Evolutionary conservation across 2,329 filamentous ascomycete genomes (phyloP), one percentile per base, ranked within the genome.

Genomic region (Pyrenochaeta sp.): DNA sequence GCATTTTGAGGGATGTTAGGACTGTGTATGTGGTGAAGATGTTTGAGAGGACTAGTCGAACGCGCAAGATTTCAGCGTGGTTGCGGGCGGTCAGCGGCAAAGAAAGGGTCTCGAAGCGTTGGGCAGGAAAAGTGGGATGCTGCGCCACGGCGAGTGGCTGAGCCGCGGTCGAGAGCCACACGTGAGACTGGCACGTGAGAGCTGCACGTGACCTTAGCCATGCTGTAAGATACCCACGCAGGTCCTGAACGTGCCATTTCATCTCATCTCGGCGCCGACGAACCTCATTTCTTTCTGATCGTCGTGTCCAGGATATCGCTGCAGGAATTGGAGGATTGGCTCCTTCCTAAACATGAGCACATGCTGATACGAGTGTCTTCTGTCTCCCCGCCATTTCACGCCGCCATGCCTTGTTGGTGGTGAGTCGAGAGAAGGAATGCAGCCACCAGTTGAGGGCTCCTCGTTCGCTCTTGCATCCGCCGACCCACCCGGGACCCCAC

Each of bases 1-100:
- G 75, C 77, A 79, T 79, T 26, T 61, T 73, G 54, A 55, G 46
- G 55, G 44, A 13, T 35, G 29, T 34, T 31, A 45, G 11, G 51
- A 32, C 7, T 29, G 17, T 19, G 21, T 29, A 18, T 21, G 28
- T 36, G 41, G 23, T 13, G 21, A 14, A 13, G 14, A 23, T 14
- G 39, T 34, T 21, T 21, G 31, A 18, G 28, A 18, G 14, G 22
- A 50, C 53, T 53, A 43, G 22, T 38, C 21, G 47, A 41, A 44
- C 43, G 44, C 51, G 50, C 58, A 30, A 37, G 42, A 48, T n/a
- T n/a, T n/a, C n/a, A 51, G 49, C 29, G 41, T 20, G 41, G 43
- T 48, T 42, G 53, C 53, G 51, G 53, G 53, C 51, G 48, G 51
- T 58, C 43, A 54, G 48, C 27, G 27, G 27, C 27, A 41, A 42